These are phyloP conservation scores for Blastobotrys americana DNA, from an alignment of 805 yeast genomes.

Conservation along the genomic window DNA sequence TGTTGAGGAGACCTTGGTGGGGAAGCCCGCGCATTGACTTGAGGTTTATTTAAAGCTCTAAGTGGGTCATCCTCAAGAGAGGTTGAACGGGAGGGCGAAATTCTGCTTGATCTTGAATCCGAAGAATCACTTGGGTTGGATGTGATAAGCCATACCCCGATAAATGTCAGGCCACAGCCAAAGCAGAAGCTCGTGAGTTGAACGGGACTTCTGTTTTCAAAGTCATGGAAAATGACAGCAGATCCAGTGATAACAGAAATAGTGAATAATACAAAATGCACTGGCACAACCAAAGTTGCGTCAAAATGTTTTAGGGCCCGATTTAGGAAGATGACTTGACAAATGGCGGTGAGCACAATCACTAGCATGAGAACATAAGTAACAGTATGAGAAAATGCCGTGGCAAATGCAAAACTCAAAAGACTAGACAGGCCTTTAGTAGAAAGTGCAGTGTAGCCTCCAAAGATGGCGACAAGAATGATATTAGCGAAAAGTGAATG, in stretches of 20 bases:
- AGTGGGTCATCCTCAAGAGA: too few species aligned
- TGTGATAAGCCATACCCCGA: slow-evolving; percentile 38
- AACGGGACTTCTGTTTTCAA: slow-evolving; percentile 25
- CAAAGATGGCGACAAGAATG: slow-evolving; percentile 37
- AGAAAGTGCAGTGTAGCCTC: slow-evolving; percentile 42
- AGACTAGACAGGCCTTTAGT: slow-evolving; percentile 37
- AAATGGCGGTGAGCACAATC: slow-evolving; percentile 34
- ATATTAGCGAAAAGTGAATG: slow-evolving; percentile 29
- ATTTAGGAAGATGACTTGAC: slow-evolving; percentile 37
- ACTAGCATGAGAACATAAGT: slow-evolving; percentile 31
- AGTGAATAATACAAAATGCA: slow-evolving; percentile 44
- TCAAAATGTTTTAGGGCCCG: slow-evolving; percentile 36
- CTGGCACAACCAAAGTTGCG: slow-evolving; percentile 43
- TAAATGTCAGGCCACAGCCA: slow-evolving; percentile 35
- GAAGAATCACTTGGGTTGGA: too few species aligned
- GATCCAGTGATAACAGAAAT: slow-evolving; percentile 39
- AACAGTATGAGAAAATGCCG: slow-evolving; percentile 24
- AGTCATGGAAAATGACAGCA: slow-evolving; percentile 37
- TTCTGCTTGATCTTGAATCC: too few species aligned
- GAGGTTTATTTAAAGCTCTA: too few species aligned
- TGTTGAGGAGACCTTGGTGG: too few species aligned
- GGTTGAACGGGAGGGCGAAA: too few species aligned
- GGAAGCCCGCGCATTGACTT: too few species aligned
- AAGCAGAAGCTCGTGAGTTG: slow-evolving; percentile 25
- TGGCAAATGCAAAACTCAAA: slow-evolving; percentile 19